Base-by-base conservation (phyloP, 257 asterid species). In the Nicotiana undulata region DNA sequence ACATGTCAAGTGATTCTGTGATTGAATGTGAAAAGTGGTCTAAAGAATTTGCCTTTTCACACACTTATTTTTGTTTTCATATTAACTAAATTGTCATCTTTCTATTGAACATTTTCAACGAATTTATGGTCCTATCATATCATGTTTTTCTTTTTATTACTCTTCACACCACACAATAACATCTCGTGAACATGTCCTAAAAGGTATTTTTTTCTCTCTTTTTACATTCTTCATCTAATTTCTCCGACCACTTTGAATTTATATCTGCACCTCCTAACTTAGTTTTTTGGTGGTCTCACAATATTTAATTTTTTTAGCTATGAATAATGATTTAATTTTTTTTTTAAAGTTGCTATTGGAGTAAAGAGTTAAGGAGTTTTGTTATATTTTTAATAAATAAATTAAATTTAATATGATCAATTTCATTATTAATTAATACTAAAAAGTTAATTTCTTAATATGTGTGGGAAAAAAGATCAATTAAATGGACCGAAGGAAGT, bases 121-220 rank as follows among this genome's bases (percentile, higher is more conserved):
- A 77, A 61, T 32, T 29, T 32, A 18, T 55, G 61, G 46, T 20
- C 64, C 20, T 55, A 32, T 11, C 70, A 9, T 37, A 34, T 77
- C 32, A 32, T 31, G 20, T 31, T 56, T 52, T 12, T 29, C 68
- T 18, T 16, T 37, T 22, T 12, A 24, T 22, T 63, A 1, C 13
- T 24, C 15, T 63, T 53, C 66, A 31, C 37, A 29, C 81, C 68
- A 77, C 68, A 63, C 55, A 16, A 52, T 63, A 24, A 3, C 1
- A 65, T 63, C 78, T 67, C 82, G 85, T 82, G 85, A 82, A 16
- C 77, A 31, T 63, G 34, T 44, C 56, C 40, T 29, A 15, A n/a
- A 37, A 12, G 24, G 28, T 26, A 1, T 26, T n/a, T 46, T 24
- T 6, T 3, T 11, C 44, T 13, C 0, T 3, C 10, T 18, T 13